Evolutionary conservation across 2,329 filamentous ascomycete genomes (phyloP), one percentile per base, ranked within the genome.

Genomic region (Colletotrichum sp.): DNA sequence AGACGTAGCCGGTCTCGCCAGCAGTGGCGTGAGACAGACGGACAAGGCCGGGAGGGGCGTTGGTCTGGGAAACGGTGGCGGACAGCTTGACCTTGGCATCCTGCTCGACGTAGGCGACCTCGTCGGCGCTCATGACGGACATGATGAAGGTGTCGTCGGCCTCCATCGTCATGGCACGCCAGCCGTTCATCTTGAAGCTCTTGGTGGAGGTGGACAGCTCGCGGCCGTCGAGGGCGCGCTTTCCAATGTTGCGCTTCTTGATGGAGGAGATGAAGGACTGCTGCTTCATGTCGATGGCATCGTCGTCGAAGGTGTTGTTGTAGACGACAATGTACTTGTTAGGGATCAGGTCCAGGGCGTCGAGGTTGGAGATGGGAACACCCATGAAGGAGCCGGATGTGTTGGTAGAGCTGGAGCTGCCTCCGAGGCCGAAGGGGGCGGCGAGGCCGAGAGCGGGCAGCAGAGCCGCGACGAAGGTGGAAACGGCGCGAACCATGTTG

Each of bases 291-390:
- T 85, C 82, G 79, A 93, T 88, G 49, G 85, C 84, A 18, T 86
- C 87, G 26, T 88, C 84, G 77, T 84, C 85, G 78, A 87, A 88
- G 71, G 87, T 88, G 78, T 85, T 86, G 82, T 93, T 91, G 86
- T 92, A 93, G 74, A 93, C 91, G 71, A 93, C 91, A 77, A 94
- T 93, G 83, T 92, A 94, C 65, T 87, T 86, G 84, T 90, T 89
- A 44, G 89, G 84, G 64, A 93, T 88, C 75, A 89, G 83, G 79
- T 91, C 85, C 12, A 78, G 78, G 71, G 87, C 87, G 36, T 87
- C 82, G 4, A 86, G 81, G 81, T 92, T 93, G 79, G 84, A 83
- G 79, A 92, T 83, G 78, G 88, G 87, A 16, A 90, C 80, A 49
- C 85, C 85, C 36, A 88, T 77, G 71, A 83, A 83, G 71, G 79